Conservation (phyloP, 352 stramenopile genomes). For the Phytophthora vignae region DNA sequence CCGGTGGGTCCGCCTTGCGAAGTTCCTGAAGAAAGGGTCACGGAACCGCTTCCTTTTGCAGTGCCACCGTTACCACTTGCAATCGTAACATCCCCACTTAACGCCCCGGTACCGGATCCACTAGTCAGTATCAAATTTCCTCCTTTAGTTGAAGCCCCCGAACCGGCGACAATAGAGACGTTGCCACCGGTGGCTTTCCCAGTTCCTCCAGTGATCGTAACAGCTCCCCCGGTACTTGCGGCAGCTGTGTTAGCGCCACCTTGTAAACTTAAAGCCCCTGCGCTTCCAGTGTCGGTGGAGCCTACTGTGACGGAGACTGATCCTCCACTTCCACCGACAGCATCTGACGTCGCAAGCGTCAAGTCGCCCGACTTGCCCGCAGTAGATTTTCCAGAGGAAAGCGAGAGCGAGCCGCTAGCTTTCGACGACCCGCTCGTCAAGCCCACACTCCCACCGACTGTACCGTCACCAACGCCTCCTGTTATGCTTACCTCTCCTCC, state of each 20-base stretch:
- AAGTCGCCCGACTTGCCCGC: constrained; percentile 27
- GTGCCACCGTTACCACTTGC: constrained; percentile 24
- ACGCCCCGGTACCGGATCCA: constrained; percentile 25
- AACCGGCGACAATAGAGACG: constrained; percentile 27
- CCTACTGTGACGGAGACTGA: constrained; percentile 29
- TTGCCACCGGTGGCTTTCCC: constrained; percentile 27
- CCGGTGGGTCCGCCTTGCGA: constrained; percentile 34
- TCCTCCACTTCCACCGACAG: constrained; percentile 22
- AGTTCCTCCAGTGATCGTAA: constrained; percentile 23
- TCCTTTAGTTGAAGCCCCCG: constrained; percentile 26
- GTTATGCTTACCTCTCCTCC: constrained; percentile 24
- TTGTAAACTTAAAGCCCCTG: constrained; percentile 25
- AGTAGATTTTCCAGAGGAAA: constrained; percentile 26
- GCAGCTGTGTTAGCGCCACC: constrained; percentile 22
- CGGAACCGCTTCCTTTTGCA: constrained; percentile 26
- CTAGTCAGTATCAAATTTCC: constrained; percentile 40
- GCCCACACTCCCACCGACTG: constrained; percentile 29
- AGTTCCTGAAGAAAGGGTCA: constrained; percentile 34
- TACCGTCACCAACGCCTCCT: constrained; percentile 25
- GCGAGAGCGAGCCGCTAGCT: constrained; percentile 29
- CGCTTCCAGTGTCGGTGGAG: constrained; percentile 11
- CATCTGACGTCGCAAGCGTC: constrained; percentile 18
- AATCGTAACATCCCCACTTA: constrained; percentile 40
- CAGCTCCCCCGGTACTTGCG: constrained; percentile 24
- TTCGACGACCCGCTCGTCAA: constrained; percentile 33